Base-by-base conservation (phyloP, 1,139 yeast species). In the Hemisphaericaspora xylanilytica region DNA sequence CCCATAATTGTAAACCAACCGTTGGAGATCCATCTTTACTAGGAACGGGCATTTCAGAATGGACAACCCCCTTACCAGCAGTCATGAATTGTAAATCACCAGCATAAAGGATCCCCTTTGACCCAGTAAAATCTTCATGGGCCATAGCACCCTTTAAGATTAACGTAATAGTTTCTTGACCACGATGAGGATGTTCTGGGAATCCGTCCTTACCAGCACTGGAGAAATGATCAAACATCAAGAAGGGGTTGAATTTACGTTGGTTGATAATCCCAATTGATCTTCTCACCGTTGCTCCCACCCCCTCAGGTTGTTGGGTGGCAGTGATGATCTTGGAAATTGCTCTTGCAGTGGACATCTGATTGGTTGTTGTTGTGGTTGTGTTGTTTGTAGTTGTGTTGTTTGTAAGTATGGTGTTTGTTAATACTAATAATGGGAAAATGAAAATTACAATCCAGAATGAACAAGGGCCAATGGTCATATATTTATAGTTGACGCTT, bases 1-100 rank as follows among this genome's bases (percentile, higher is more conserved):
- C 96, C 97, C 97, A 89, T 38, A 90, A 65, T 61, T 89, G 96
- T 70, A 89, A 70, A 37, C 96, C 96, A 30, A 68, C 75, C 28
- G 81, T 79, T 1, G 75, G 65, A 15, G 70, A 58, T 17, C 83
- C 85, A 47, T 78, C 80, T 7, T 70, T 70, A 48, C 71, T 72
- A 30, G 72, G 70, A 25, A 85, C 78, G n/a, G 96, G 96, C 80
- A 86, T 85, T 55, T 86, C 95, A 5, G 89, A 78, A 55, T 88
- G 96, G 28, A 86, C 88, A 33, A 88, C 79, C 39, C 96, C 97
- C 49, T 74, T 78, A 41, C 97, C 96, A 7, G 96, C 96, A 41
- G 96, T 89, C 95, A 89, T 89, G 58, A 89, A 88, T 64, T 89
- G 97, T 50, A 89, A 68, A 57, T 89, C 97, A 37, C 96, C 97